Conservation (phyloP, 208 protist genomes). For the Acanthamoeba triangularis region DNA sequence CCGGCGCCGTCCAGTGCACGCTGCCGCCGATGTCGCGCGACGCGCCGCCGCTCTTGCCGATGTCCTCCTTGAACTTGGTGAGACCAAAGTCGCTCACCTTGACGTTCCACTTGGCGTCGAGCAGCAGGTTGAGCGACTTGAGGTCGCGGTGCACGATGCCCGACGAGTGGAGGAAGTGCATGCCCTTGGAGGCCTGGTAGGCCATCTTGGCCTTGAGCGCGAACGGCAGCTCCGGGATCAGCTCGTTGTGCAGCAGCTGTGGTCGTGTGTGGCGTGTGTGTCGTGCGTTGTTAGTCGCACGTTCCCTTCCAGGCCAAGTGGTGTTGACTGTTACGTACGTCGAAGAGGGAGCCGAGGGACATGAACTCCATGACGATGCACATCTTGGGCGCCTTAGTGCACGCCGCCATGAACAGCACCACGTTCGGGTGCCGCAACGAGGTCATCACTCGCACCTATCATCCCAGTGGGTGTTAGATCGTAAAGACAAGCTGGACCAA, state of each 20-base stretch:
- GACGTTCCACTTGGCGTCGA: slow-evolving; percentile 55
- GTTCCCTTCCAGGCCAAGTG: not conserved
- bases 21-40: not conserved
- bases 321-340: not conserved
- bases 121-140: slow-evolving; percentile 55
- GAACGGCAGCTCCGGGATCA: not conserved
- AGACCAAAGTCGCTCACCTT: slow-evolving; percentile 71
- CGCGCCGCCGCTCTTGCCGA: slow-evolving; percentile 28
- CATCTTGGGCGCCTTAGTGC: not conserved
- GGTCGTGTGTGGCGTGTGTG: not conserved
- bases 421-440: slow-evolving; percentile 4
- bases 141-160: slow-evolving; percentile 30
- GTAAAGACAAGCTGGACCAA: not conserved
- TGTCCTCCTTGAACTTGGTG: slow-evolving; percentile 71
- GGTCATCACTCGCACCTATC: not conserved
- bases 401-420: slow-evolving; percentile 40
- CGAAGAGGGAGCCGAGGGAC: not conserved
- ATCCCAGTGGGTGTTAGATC: not conserved
- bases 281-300: not conserved
- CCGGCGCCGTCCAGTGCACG: slow-evolving; percentile 37
- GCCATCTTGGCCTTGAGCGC: slow-evolving; percentile 48
- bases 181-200: slow-evolving; percentile 12
- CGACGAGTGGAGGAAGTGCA: slow-evolving; percentile 54
- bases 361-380: slow-evolving; percentile 46
- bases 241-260: slow-evolving; percentile 21